These are phyloP conservation scores for Eucalyptus virginea DNA, from an alignment of 345 rosid species.

Conservation along the genomic window DNA sequence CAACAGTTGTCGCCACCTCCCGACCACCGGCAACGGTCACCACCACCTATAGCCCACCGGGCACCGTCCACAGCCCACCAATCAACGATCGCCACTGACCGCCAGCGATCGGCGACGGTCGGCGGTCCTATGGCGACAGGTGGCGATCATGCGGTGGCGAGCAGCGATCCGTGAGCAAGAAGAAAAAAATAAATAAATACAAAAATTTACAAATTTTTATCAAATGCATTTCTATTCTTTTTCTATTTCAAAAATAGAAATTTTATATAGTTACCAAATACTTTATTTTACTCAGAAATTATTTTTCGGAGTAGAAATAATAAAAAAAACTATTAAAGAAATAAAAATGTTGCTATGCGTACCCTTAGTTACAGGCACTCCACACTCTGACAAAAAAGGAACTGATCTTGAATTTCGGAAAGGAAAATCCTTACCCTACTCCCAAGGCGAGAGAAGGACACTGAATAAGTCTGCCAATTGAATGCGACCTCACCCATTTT, in stretches of 20 bases:
- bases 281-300: accelerated
- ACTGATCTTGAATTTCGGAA: background rate
- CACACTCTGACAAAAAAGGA: background rate
- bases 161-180: accelerated
- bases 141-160: accelerated
- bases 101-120: accelerated
- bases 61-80: accelerated
- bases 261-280: no score
- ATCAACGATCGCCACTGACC: no score
- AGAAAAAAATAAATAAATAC: no score
- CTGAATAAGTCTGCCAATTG: background rate
- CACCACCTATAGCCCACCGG: accelerated
- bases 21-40: accelerated
- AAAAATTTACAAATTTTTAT: no score
- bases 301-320: accelerated
- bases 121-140: accelerated
- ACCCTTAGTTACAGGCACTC: accelerated
- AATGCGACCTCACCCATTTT: background rate
- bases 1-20: accelerated
- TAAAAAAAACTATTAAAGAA: no score
- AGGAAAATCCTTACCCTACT: background rate
- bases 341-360: accelerated
- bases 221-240: accelerated
- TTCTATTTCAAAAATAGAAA: accelerated
- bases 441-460: background rate